These are phyloP conservation scores for Claviceps arundinis DNA, from an alignment of 2,329 filamentous ascomycete genomes.

Conservation along the genomic window DNA sequence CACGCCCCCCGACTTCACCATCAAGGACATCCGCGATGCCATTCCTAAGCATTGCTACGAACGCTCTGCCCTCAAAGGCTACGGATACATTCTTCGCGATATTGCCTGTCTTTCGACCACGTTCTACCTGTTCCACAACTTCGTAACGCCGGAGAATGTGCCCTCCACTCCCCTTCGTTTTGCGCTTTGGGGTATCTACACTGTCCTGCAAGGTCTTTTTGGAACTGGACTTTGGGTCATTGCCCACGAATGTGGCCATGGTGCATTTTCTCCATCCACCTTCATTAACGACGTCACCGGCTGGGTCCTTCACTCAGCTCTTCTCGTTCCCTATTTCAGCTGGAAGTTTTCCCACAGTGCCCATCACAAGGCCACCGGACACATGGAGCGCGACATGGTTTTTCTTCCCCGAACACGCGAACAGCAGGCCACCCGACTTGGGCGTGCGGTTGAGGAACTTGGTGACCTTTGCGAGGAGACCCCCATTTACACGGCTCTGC, in stretches of 20 bases:
- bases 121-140: slow-evolving; percentile 83
- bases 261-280: slow-evolving; percentile 90
- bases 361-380: slow-evolving; percentile 97
- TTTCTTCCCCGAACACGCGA: slow-evolving; percentile 90
- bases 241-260: slow-evolving; percentile 95
- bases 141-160: slow-evolving; percentile 71
- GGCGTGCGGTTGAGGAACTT: slow-evolving; percentile 66
- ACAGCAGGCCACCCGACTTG: slow-evolving; percentile 61
- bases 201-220: slow-evolving; percentile 80
- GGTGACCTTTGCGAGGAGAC: slow-evolving; percentile 89
- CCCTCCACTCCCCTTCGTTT: slow-evolving; percentile 55
- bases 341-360: slow-evolving; percentile 99
- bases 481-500: slow-evolving; percentile 63
- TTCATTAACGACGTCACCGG: slow-evolving; percentile 82
- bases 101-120: slow-evolving; percentile 56
- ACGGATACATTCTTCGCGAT: slow-evolving; percentile 78
- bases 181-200: slow-evolving; percentile 51
- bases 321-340: slow-evolving; percentile 94
- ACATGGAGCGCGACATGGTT: slow-evolving; percentile 98
- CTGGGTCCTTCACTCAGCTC: slow-evolving; percentile 77
- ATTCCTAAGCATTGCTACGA: slow-evolving; percentile 97
- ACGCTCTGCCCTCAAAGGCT: slow-evolving; percentile 61
- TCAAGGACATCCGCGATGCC: slow-evolving; percentile 93
- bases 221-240: slow-evolving; percentile 92
- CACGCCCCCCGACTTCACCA: slow-evolving; percentile 84